Base-by-base conservation (phyloP, 495 filamentous ascomycete species). In the Xylaria grammica region DNA sequence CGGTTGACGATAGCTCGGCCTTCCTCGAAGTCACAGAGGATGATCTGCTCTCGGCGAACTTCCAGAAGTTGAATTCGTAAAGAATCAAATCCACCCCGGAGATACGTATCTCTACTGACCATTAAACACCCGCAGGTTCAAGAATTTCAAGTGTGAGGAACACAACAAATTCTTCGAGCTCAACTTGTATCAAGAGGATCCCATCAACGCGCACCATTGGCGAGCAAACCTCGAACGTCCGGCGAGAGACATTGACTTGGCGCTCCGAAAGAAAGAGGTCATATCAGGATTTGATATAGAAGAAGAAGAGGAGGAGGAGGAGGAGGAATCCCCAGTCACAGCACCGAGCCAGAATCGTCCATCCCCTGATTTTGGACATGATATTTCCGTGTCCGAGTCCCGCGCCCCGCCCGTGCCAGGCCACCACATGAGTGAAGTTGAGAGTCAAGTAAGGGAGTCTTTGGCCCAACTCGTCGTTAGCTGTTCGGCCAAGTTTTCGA, bases 121-220 rank as follows among this genome's bases (percentile, higher is more conserved):
- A 62, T 52, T 22, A 40, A 30, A 30, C 36, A 6, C 38, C 57
- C 19, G 13, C 55, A 69, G 64, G 15, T 74, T 61, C 69, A 77
- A 78, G 67, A 79, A 77, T 53, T 77, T 72, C 65, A 74, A 67
- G 50, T 79, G 77, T 55, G 32, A 49, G 0, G 26, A 20, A 10
- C 75, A 77, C 62, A 72, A 77, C 60, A 78, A 72, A 53, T 77
- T 75, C 72, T 75, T 76, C 54, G 72, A 75, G 58, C 13, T 77
- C 53, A 80, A 79, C 63, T 13, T 80, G 27, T 79, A 80, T 60
- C 66, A 77, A 62, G 72, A 75, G 53, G 64, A 78, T 58, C 76
- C 76, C 19, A 65, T 70, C 44, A 78, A 77, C 58, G 65, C 42
- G 22, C 75, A 77, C 67, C 75, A 77, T 69, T 78, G 74, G 75